These are phyloP conservation scores for Schizothecium vesticola DNA, from an alignment of 495 filamentous ascomycete species.

Conservation along the genomic window DNA sequence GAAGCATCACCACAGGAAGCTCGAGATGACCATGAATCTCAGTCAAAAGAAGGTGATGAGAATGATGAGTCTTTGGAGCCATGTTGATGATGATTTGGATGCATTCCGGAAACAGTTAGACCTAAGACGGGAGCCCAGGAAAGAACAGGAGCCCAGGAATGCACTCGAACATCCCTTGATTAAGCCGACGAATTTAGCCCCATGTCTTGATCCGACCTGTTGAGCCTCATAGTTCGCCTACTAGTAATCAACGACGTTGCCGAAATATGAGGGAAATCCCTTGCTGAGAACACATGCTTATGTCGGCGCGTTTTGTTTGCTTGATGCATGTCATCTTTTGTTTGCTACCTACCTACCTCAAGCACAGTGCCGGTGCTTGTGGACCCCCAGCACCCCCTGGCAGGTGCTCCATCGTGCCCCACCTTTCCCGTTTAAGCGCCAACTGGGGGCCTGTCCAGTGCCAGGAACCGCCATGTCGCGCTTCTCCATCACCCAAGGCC, in stretches of 20 bases:
- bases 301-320: neutral
- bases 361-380: neutral
- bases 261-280: neutral
- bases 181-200: constrained; percentile 3
- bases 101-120: neutral
- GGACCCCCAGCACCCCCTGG: neutral
- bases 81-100: neutral
- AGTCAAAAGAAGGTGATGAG: neutral
- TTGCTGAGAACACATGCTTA: neutral
- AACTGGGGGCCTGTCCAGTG: neutral
- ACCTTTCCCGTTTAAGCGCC: neutral
- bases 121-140: neutral
- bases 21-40: neutral
- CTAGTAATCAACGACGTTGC: neutral
- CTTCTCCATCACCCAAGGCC: neutral
- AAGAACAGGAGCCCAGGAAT: neutral
- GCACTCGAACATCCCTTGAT: neutral
- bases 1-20: neutral
- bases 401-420: neutral
- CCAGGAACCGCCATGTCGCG: constrained; percentile 2
- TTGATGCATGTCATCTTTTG: neutral
- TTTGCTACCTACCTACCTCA: neutral
- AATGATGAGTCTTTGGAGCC: neutral
- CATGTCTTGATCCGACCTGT: neutral
- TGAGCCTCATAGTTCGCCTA: constrained; percentile 2